Evolutionary conservation across 2,329 filamentous ascomycete species (phyloP).

Genomic region (Scytalidium sp.): DNA sequence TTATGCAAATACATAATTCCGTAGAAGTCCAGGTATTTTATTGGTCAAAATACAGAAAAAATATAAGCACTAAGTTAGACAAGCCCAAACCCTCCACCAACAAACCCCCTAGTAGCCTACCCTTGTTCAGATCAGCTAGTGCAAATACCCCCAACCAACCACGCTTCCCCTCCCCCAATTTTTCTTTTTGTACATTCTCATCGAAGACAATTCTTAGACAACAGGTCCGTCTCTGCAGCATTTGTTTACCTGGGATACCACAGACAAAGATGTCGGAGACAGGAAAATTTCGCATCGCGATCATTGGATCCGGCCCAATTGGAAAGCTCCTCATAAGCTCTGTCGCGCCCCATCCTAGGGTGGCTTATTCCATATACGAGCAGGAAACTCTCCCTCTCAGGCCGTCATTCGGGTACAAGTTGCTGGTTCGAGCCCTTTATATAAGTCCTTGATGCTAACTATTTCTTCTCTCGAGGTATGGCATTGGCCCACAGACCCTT

Average conservation of each 20-base stretch:
- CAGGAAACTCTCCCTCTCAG: constrained; percentile 8
- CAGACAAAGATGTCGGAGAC: neutral
- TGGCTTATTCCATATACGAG: constrained; percentile 7
- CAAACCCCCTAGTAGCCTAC: neutral
- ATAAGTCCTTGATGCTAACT: neutral
- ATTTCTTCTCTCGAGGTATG: constrained; percentile 4
- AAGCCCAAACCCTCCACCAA: neutral
- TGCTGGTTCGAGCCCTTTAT: neutral
- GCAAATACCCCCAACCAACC: neutral
- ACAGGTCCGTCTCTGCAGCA: neutral
- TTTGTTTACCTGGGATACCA: neutral
- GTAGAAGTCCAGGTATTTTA: too few species aligned
- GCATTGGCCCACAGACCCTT: constrained; percentile 6
- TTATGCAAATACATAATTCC: too few species aligned
- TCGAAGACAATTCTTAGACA: neutral
- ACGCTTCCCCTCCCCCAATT: neutral
- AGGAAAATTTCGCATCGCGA: constrained; percentile 8
- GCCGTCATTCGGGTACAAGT: constrained; percentile 4
- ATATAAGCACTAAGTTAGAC: too few species aligned
- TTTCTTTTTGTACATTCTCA: neutral
- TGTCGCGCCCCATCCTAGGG: constrained; percentile 6
- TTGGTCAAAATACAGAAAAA: too few species aligned
- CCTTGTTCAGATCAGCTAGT: neutral
- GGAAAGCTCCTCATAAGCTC: constrained; percentile 9
- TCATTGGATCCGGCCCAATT: constrained; percentile 10